These are phyloP conservation scores for Hamamelis virginiana DNA, from an alignment of 164 flowering plant species.

Conservation along the genomic window DNA sequence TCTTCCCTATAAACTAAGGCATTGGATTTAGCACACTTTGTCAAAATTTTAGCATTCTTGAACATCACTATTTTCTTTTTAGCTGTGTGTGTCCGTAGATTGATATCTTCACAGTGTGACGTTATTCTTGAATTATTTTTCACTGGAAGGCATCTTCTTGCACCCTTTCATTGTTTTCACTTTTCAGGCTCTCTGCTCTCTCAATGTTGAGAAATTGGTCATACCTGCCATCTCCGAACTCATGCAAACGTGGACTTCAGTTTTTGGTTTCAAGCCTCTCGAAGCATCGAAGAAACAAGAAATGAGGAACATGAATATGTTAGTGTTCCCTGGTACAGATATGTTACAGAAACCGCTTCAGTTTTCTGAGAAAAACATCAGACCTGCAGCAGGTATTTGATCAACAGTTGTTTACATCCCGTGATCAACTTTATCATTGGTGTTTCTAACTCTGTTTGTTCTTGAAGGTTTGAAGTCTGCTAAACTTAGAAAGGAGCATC, in stretches of 20 bases:
- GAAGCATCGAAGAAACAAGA: slow-evolving; percentile 39
- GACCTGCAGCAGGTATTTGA: slow-evolving; percentile 11
- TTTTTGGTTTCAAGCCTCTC: slow-evolving; percentile 68
- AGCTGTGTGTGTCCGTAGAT: too few relatives aligned
- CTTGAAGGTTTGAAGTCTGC: slow-evolving; percentile 17
- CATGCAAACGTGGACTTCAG: slow-evolving; percentile 66
- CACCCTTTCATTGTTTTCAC: not conserved
- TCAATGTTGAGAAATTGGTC: slow-evolving; percentile 63
- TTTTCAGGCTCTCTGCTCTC: slow-evolving; percentile 48
- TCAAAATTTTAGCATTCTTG: too few relatives aligned
- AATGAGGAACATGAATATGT: slow-evolving; percentile 53
- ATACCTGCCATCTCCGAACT: slow-evolving; percentile 80
- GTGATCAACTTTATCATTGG: not conserved
- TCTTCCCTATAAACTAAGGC: too few relatives aligned
- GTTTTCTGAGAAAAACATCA: slow-evolving; percentile 7
- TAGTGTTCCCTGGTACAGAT: slow-evolving; percentile 62
- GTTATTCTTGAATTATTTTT: not conserved
- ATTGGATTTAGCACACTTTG: too few relatives aligned
- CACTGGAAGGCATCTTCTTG: not conserved
- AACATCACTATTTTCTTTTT: too few relatives aligned
- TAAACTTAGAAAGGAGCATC: slow-evolving; percentile 8
- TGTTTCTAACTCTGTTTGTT: not conserved
- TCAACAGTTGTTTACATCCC: not conserved
- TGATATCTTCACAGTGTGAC: too few relatives aligned
- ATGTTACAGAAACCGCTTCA: slow-evolving; percentile 60